A percentile compares a stretch with the other conserved stretches of the same genome.
phyloP scores from a whole-genome alignment of 2,329 filamentous ascomycete species.

The Davidsoniella australis region DNA sequence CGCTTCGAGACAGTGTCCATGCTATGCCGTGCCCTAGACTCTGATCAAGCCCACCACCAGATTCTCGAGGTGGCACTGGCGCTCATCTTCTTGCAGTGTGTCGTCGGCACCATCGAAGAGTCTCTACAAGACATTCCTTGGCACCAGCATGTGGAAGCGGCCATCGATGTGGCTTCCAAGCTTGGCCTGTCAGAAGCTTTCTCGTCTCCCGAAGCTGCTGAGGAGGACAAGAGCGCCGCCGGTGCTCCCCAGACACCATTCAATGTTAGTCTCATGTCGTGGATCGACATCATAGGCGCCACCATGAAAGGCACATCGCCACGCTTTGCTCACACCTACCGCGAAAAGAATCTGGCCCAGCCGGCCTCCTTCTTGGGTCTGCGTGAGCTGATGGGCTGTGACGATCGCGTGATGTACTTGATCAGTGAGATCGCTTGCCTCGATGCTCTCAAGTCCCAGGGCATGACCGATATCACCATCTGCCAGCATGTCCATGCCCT shows the following conservation, averaged over 20 bases:
- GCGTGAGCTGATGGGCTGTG: slow-evolving; percentile 89
- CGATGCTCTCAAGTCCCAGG: slow-evolving; percentile 68
- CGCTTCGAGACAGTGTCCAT: slow-evolving; percentile 75
- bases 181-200: slow-evolving; percentile 41
- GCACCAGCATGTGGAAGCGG: slow-evolving; percentile 93
- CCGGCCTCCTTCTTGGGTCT: slow-evolving; percentile 50
- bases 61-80: slow-evolving; percentile 85
- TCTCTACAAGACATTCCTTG: slow-evolving; percentile 80
- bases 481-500: slow-evolving; percentile 83
- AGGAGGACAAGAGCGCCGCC: not conserved
- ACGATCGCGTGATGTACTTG: slow-evolving; percentile 92
- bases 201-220: not conserved
- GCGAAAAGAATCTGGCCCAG: slow-evolving; percentile 70
- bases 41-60: slow-evolving; percentile 67
- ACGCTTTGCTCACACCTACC: slow-evolving; percentile 84
- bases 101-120: slow-evolving; percentile 74
- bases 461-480: slow-evolving; percentile 70
- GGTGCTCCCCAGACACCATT: slow-evolving; percentile 48
- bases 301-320: slow-evolving; percentile 81
- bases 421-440: slow-evolving; percentile 96
- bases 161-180: slow-evolving; percentile 67
- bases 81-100: slow-evolving; percentile 92
- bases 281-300: slow-evolving; percentile 93
- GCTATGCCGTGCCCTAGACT: slow-evolving; percentile 64
- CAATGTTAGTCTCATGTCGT: slow-evolving; percentile 85